Evolutionary conservation across 1,139 yeast species (phyloP).

Genomic region (Hemisphaericaspora xylanilytica): DNA sequence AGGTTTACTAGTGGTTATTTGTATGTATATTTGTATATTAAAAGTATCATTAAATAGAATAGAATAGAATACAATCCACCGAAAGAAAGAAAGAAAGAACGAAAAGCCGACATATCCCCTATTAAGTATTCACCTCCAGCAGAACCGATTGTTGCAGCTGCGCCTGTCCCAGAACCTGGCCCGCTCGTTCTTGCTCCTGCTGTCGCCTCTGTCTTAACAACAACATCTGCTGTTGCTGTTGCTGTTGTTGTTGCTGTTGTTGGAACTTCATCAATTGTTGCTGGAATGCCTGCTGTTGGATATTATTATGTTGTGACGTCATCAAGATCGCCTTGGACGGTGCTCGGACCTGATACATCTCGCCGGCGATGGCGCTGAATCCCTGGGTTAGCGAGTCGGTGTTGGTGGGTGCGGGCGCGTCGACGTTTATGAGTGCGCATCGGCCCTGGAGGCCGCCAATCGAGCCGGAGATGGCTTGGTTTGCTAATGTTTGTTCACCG

Average conservation of each 20-base stretch:
- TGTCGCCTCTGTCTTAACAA: conserved; percentile 18
- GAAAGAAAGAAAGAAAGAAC: neutral
- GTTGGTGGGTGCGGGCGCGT: conserved; percentile 24
- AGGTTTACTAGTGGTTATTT: no score
- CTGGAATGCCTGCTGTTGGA: conserved; percentile 50
- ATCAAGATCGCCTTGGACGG: conserved; percentile 52
- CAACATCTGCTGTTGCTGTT: conserved; percentile 26
- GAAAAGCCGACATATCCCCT: neutral
- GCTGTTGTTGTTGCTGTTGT: conserved; percentile 42
- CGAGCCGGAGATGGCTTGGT: conserved; percentile 52
- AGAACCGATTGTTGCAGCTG: conserved; percentile 16
- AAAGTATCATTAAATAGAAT: conserved; percentile 1
- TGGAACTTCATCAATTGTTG: conserved; percentile 48
- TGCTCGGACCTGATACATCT: conserved; percentile 57
- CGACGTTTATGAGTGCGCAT: conserved; percentile 71
- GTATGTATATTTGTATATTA: no score
- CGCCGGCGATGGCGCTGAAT: conserved; percentile 54
- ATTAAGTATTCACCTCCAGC: neutral
- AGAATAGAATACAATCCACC: neutral
- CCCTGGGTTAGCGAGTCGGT: conserved; percentile 41
- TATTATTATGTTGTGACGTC: conserved; percentile 44
- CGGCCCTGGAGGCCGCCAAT: conserved; percentile 76
- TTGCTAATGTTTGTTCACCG: conserved; percentile 41
- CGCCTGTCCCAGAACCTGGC: conserved; percentile 2
- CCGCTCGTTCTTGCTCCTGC: conserved; percentile 27